Percentiles rank a stretch among this genome's conserved stretches.
These are phyloP conservation scores for Colletotrichum costaricense DNA, from an alignment of 2,329 filamentous ascomycete genomes.

Conservation along the genomic window DNA sequence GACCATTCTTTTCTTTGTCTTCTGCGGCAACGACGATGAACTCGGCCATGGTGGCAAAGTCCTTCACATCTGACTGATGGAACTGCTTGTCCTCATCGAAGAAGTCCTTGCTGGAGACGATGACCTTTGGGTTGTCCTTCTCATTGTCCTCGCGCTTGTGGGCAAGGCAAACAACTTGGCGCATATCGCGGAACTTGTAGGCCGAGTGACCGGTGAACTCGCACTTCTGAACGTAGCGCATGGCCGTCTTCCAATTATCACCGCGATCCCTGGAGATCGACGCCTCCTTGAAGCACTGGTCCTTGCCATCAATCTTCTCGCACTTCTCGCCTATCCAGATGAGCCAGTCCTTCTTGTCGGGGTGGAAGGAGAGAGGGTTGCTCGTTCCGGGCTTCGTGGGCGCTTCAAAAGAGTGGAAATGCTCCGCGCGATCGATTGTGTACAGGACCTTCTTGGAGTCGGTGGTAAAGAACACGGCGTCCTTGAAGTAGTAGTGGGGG, in stretches of 20 bases:
- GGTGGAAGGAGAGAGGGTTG: constrained; percentile 79
- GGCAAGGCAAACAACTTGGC: constrained; percentile 69
- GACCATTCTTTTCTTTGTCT: constrained; percentile 73
- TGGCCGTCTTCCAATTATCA: constrained; percentile 79
- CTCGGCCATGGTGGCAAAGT: constrained; percentile 95
- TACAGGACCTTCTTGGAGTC: constrained; percentile 75
- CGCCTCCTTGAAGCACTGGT: constrained; percentile 77
- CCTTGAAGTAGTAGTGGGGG: constrained; percentile 84
- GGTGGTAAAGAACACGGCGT: constrained; percentile 89
- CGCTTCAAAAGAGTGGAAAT: constrained; percentile 79
- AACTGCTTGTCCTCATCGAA: constrained; percentile 73
- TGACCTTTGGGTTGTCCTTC: constrained; percentile 70
- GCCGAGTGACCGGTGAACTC: constrained; percentile 81
- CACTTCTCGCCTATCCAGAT: constrained; percentile 89
- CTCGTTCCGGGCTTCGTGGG: constrained; percentile 62
- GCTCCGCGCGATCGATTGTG: constrained; percentile 81
- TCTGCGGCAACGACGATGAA: constrained; percentile 91
- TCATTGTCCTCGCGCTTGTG: constrained; percentile 73
- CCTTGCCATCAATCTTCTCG: constrained; percentile 58
- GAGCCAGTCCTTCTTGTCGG: constrained; percentile 86
- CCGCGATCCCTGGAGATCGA: constrained; percentile 85
- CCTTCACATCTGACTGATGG: constrained; percentile 77
- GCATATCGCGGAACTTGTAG: constrained; percentile 62
- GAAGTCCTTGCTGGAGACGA: constrained; percentile 83
- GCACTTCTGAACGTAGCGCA: constrained; percentile 82